Evolutionary conservation across 441 rosid species (phyloP), one percentile per base, ranked within the genome.

Genomic region (Eruca vesicaria): DNA sequence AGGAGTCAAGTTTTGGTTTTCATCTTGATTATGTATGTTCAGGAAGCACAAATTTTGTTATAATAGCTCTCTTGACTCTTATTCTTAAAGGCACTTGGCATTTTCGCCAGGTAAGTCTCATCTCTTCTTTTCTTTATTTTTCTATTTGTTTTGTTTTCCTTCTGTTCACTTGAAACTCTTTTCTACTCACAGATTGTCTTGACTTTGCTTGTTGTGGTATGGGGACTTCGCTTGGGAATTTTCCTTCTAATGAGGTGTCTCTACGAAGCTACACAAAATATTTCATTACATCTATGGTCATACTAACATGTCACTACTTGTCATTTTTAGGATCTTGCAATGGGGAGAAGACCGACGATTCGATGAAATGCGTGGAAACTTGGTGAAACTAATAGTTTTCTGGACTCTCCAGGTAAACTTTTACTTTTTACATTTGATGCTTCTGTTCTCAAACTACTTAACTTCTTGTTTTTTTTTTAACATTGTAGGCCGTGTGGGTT

Each of bases 291-390:
- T 16, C 23, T 14, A 5, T 20, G 21, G 15, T 57, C 8, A 56
- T 28, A 45, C 28, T 18, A 41, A 38, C 3, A 45, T 45, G 19
- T 3, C 53, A 16, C 8, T 45, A 43, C 4, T 15, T 50, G 31
- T 67, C 3, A 18, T 67, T 67, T 31, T 66, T 85, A 92, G 97
- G 83, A 92, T 92, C 70, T 50, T 90, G 56, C 86, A 87, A 50
- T 92, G 97, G 97, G 97, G 94, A 0, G 97, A 92, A 81, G 97
- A 90, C 71, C 84, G 89, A 14, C 92, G 96, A 6, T 85, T 89
- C 48, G 94, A 90, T 79, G 88, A 89, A 79, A 90, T 84, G 90
- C 94, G 96, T 58, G 52, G 31, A 67, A 86, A 86, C 68, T 78
- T 92, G 71, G 88, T 88, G 68, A 89, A 76, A 74, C 75, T 92